Evolutionary conservation across 2,329 filamentous ascomycete genomes (phyloP).

Genomic region (Grosmannia serpens): DNA sequence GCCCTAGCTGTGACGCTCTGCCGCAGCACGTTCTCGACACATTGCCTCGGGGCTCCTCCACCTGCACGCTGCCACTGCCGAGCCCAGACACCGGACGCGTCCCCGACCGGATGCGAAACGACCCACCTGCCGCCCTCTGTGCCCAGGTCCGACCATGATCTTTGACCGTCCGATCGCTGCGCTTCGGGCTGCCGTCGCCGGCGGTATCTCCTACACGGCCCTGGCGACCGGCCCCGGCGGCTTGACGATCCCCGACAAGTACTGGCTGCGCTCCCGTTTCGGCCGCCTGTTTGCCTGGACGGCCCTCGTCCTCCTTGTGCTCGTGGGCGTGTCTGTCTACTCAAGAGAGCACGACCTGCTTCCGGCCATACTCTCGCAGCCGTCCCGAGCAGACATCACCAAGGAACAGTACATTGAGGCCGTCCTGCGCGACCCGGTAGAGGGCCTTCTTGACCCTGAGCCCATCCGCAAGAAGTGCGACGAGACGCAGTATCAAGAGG

Average conservation of each 20-base stretch:
- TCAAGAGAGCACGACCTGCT: background rate
- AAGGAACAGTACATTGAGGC: constrained; percentile 12
- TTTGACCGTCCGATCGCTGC: background rate
- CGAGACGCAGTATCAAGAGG: constrained; percentile 19
- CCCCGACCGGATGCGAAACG: background rate
- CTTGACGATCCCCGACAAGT: background rate
- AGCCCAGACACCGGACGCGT: too few relatives aligned
- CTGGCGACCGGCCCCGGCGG: background rate
- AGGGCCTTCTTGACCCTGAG: constrained; percentile 10
- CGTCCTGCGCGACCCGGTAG: constrained; percentile 10
- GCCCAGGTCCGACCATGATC: background rate
- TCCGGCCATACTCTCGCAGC: background rate
- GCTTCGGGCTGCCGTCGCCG: background rate
- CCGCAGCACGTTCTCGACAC: too few relatives aligned
- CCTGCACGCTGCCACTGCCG: too few relatives aligned
- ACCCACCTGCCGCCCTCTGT: background rate
- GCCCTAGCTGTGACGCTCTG: too few relatives aligned
- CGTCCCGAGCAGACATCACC: background rate
- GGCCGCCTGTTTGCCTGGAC: background rate
- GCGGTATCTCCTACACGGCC: background rate
- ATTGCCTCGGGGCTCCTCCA: too few relatives aligned
- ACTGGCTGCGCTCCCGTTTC: background rate
- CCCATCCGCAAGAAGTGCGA: constrained; percentile 16
- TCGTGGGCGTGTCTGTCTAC: background rate
- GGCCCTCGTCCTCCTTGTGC: background rate